Evolutionary conservation across 2,329 filamentous ascomycete genomes (phyloP).

Genomic region (Neonectria faginata): DNA sequence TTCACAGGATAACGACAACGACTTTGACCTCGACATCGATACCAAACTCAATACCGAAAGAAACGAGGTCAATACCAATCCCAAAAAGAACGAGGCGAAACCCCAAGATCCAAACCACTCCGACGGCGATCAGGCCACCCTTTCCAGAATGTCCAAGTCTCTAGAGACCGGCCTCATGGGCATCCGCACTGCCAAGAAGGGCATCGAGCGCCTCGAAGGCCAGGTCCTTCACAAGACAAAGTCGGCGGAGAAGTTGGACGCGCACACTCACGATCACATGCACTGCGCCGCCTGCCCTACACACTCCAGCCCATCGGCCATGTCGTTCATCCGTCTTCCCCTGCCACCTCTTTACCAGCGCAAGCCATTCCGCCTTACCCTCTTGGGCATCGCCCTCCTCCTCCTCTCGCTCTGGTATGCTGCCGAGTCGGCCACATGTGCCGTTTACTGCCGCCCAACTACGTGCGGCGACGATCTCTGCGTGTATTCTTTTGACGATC

Average conservation of each 20-base stretch:
- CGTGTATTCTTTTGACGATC: slow-evolving; percentile 68
- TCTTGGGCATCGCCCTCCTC: slow-evolving; percentile 60
- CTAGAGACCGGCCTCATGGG: slow-evolving; percentile 63
- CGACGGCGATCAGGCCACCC: slow-evolving; percentile 57
- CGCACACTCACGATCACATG: slow-evolving; percentile 26
- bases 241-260: slow-evolving; percentile 34
- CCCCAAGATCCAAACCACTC: slow-evolving; percentile 45
- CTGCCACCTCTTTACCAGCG: slow-evolving; percentile 61
- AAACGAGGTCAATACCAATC: slow-evolving; percentile 26
- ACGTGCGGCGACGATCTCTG: slow-evolving; percentile 62
- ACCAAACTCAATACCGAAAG: slow-evolving; percentile 43
- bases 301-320: slow-evolving; percentile 26
- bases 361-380: slow-evolving; percentile 61
- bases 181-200: slow-evolving; percentile 66
- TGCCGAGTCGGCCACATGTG: slow-evolving; percentile 66
- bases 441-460: slow-evolving; percentile 64
- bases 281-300: slow-evolving; percentile 35
- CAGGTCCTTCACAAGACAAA: slow-evolving; percentile 57
- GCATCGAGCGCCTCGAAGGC: slow-evolving; percentile 69
- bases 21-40: slow-evolving; percentile 44
- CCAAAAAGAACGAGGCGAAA: slow-evolving; percentile 37
- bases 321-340: slow-evolving; percentile 56
- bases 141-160: slow-evolving; percentile 64
- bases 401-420: slow-evolving; percentile 64
- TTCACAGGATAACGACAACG: slow-evolving; percentile 27